phyloP scores from a whole-genome alignment of 73 alveolate species.

The Tetrahymena borealis region DNA sequence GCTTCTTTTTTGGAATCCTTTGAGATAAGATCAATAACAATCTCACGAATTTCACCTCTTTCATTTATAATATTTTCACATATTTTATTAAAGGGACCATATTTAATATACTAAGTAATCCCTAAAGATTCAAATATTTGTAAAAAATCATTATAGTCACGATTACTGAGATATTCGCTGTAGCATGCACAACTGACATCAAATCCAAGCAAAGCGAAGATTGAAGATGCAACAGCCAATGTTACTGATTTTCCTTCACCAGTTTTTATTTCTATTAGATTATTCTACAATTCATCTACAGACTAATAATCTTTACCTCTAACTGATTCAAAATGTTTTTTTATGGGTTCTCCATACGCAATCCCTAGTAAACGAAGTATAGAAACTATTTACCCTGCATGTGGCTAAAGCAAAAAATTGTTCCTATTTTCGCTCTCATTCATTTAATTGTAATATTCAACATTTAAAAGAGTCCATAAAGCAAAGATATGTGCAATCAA shows the following conservation, averaged over 20 bases:
- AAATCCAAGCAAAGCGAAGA: background rate
- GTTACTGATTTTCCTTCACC: conserved; percentile 33
- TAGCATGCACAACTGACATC: conserved; percentile 29
- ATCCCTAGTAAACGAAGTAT: background rate
- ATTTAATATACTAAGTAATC: background rate
- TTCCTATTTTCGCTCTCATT: background rate
- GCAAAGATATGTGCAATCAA: background rate
- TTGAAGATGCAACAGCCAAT: background rate
- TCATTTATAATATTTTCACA: background rate
- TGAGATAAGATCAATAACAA: background rate
- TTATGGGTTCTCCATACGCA: background rate
- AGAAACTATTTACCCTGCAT: background rate
- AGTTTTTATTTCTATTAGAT: background rate
- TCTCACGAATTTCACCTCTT: background rate
- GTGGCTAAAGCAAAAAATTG: background rate
- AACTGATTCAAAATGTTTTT: no score
- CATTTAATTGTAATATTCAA: background rate
- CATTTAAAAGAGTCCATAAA: background rate
- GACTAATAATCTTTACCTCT: background rate
- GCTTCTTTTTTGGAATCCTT: background rate
- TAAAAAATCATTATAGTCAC: background rate
- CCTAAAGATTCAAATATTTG: background rate
- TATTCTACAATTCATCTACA: background rate
- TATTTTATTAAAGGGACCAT: conserved; percentile 14
- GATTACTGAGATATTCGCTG: background rate